Conservation (phyloP, 176 grass and related monocot genomes). For the Poa annua region DNA sequence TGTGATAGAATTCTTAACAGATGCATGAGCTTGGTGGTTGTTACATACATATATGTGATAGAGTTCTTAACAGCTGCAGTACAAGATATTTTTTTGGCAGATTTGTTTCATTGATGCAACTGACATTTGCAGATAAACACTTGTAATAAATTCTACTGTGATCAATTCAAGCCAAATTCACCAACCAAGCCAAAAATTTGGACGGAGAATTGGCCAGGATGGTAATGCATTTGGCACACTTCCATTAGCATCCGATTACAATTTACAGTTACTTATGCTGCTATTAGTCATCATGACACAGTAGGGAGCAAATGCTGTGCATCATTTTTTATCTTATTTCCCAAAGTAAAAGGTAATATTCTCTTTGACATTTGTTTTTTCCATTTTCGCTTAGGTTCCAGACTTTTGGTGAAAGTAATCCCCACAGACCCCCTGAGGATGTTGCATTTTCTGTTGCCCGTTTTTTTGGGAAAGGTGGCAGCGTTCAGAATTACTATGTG, state of each 20-base stretch:
- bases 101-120: background rate
- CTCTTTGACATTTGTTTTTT: conserved; percentile 1
- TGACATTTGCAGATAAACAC: conserved; percentile 89
- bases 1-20: background rate
- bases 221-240: conserved; percentile 55
- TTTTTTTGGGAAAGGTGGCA: conserved; percentile 93
- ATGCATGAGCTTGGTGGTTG: background rate
- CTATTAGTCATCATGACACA: background rate
- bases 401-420: conserved; percentile 85
- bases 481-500: conserved; percentile 94
- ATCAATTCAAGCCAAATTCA: conserved; percentile 79
- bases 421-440: conserved; percentile 93
- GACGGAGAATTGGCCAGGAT: conserved; percentile 99
- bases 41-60: background rate
- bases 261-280: conserved; percentile 6
- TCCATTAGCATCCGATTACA: background rate
- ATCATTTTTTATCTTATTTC: background rate
- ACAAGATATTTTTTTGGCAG: background rate
- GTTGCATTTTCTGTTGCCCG: conserved; percentile 95
- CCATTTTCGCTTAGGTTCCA: conserved; percentile 73
- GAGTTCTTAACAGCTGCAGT: conserved; percentile 2
- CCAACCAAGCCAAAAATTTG: conserved; percentile 95
- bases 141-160: conserved; percentile 94
- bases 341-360: conserved; percentile 9
- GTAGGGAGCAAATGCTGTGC: background rate